Evolutionary conservation across 768 basidiomycete species (phyloP), one percentile per base, ranked within the genome.

Genomic region (Leucocoprinus birnbaumii): DNA sequence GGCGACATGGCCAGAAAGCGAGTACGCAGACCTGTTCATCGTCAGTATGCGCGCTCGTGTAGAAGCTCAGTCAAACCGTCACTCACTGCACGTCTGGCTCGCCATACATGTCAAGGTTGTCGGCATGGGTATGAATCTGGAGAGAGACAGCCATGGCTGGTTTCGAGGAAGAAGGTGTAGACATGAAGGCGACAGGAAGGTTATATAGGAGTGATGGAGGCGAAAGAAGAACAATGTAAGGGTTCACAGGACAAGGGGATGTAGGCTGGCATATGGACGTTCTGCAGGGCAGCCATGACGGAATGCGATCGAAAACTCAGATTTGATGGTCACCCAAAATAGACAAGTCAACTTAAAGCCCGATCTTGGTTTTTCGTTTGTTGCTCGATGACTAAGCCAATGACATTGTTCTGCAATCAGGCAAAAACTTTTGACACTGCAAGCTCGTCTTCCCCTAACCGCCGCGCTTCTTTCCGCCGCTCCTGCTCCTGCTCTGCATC

Each of bases 361-460:
- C 25, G 14, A 38, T 47, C 38, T n/a, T 58, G 45, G 56, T 40
- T 40, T 31, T 58, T 45, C 56, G 46, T 26, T 51, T 53, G 56
- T 57, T 37, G 31, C 44, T 47, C 10, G 14, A 11, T 50, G 18
- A 16, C 34, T 19, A 50, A 21, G 48, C 31, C 10, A 25, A 50
- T 38, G 8, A 4, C 44, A 37, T 45, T 45, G 57, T 49, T 53
- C 21, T 45, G 18, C 47, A 25, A 62, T 82, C 76, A 99, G 53
- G 89, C 85, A 70, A 99, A 99, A 26, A 99, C 89, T 70, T 91
- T 94, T 26, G 85, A 76, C 53, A 94, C 91, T 22, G 86, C 89
- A 64, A 99, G 71, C 57, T 84, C 84, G 69, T 91, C 84, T 70
- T 95, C 91, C 43, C 76, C 80, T 55, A 82, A 74, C 67, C 74